Conservation (phyloP, 805 yeast genomes). For the Kuraishia capsulata region DNA sequence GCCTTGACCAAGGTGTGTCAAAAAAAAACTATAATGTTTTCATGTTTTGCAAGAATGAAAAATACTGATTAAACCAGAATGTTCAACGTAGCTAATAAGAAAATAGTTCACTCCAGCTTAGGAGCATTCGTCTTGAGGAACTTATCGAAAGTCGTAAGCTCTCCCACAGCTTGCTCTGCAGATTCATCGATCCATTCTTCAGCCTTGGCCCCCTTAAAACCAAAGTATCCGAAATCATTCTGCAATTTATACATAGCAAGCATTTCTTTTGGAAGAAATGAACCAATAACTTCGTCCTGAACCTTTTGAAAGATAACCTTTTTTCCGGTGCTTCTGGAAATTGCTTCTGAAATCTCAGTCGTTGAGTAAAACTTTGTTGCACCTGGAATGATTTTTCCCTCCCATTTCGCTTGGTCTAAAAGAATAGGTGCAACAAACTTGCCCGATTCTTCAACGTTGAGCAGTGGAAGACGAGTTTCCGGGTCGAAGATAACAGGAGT, state of each 20-base stretch:
- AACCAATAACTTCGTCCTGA: background rate
- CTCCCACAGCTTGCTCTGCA: no score
- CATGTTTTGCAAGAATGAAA: no score
- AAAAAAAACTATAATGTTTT: no score
- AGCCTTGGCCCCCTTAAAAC: background rate
- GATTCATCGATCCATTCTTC: background rate
- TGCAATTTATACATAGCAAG: background rate
- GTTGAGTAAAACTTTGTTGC: background rate
- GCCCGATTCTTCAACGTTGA: background rate
- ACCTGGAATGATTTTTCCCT: background rate
- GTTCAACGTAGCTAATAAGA: no score
- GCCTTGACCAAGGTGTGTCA: no score
- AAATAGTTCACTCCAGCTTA: no score
- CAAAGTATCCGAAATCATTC: constrained; percentile 1
- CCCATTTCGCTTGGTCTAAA: background rate
- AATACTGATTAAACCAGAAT: no score
- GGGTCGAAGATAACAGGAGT: background rate
- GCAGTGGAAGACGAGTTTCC: background rate
- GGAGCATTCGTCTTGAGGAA: no score
- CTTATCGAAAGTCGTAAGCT: no score
- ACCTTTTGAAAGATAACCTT: background rate
- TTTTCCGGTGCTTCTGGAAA: background rate
- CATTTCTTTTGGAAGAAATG: background rate
- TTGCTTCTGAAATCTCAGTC: background rate
- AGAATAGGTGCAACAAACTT: constrained; percentile 1